Base-by-base conservation (phyloP, 371 early-diverging fungal genomes). In the Actinomortierella ambigua region DNA sequence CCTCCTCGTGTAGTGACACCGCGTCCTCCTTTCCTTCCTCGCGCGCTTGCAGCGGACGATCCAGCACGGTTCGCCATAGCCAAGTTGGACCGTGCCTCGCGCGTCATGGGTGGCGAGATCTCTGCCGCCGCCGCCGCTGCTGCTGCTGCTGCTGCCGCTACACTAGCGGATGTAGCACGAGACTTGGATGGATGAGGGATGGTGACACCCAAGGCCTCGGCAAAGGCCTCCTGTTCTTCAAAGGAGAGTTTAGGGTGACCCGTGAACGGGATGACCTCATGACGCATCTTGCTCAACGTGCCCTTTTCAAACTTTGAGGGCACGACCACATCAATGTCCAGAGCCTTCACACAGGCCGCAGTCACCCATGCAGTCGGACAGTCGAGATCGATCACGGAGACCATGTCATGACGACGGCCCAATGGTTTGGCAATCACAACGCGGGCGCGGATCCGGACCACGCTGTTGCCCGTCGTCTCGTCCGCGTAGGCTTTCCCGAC, bases 401-500 rank as follows among this genome's bases (percentile, higher is more conserved):
- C 63, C 59, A 77, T 66, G 18, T 69, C 67, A 23, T 69, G 64
- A 23, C 68, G 29, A 4, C 65, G 62, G 2, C 77, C 77, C 52
- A 77, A 65, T 1, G 77, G 77, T 15, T 77, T 77, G 0, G 75
- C 73, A 20, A 76, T 76, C 18, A 78, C 20, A 14, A 63, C 63
- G 26, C 59, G 61, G 48, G 60, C 66, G 4, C 59, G 52, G 53
- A 73, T 53, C 6, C 53, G 59, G 26, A 73, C 73, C 67, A 73
- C 63, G 57, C 67, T 73, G 22, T 9, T 39, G 22, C 28, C 41
- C 4, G 34, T 59, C 27, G 22, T 20, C 13, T 39, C 50, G 43
- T 5, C 26, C n/a, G 39, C 22, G 34, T 59, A 67, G 7, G 73
- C 67, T 42, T 63, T 73, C 3, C 66, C 68, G 20, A 66, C 46